Conservation (phyloP, 1,284 basidiomycete species). For the Fistulina hepatica region DNA sequence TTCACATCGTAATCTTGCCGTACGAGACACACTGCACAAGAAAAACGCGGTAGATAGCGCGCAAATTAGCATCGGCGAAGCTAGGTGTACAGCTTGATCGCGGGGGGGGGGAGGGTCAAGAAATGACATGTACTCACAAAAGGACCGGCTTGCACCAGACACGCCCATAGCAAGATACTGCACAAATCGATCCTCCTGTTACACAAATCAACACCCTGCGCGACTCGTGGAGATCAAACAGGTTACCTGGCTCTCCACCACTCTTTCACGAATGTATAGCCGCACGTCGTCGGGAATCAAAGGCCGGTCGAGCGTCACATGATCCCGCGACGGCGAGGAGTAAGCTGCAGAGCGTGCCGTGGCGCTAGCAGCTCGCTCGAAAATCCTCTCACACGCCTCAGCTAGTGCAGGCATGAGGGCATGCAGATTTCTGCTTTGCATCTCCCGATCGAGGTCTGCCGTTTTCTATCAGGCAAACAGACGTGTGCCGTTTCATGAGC, state of each 20-base stretch:
- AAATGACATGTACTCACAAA: slow-evolving; percentile 23
- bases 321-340: no score
- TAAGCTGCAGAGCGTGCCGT: slow-evolving; percentile 52
- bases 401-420: slow-evolving; percentile 53
- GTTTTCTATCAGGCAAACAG: no score
- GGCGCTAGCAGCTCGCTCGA: slow-evolving; percentile 51
- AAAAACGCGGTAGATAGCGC: slow-evolving; percentile 6
- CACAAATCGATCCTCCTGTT: slow-evolving; percentile 29
- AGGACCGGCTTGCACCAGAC: slow-evolving; percentile 25
- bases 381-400: slow-evolving; percentile 46
- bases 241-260: slow-evolving; percentile 35
- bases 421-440: slow-evolving; percentile 65
- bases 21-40: slow-evolving; percentile 47
- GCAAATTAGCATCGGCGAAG: no score
- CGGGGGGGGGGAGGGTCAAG: no score
- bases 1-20: slow-evolving; percentile 35
- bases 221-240: slow-evolving; percentile 14
- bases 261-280: no score
- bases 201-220: slow-evolving; percentile 1
- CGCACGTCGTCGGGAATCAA: slow-evolving; percentile 40
- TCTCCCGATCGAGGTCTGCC: no score
- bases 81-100: no score
- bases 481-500: no score
- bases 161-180: slow-evolving; percentile 37
- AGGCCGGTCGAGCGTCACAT: slow-evolving; percentile 19